These are phyloP conservation scores for Phytophthora multivora DNA, from an alignment of 352 stramenopile species.

Conservation along the genomic window DNA sequence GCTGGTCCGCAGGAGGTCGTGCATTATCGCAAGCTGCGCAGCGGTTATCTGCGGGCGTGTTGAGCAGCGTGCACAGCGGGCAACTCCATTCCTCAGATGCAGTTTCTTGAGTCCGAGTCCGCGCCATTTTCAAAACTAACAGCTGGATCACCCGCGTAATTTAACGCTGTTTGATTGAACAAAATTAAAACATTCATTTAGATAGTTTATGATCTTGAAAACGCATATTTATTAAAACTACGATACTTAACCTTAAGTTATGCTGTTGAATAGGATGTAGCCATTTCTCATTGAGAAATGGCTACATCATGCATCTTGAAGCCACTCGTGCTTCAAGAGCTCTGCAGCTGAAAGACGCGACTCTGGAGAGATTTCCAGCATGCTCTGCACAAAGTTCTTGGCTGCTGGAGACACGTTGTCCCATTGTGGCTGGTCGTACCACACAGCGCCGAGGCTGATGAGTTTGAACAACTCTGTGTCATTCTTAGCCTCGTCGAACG, in stretches of 20 bases:
- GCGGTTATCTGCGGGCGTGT: constrained; percentile 44
- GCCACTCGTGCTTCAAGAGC: constrained; percentile 63
- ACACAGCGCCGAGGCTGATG: constrained; percentile 91
- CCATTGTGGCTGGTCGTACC: constrained; percentile 93
- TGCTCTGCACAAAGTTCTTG: constrained; percentile 86
- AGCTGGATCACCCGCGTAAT: constrained; percentile 22
- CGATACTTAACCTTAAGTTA: constrained; percentile 33
- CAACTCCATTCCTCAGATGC: constrained; percentile 59
- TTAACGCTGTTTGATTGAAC: constrained; percentile 2
- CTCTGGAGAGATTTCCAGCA: constrained; percentile 87
- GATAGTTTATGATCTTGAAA: constrained; percentile 6
- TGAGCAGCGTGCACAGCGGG: constrained; percentile 70
- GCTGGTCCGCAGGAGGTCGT: constrained; percentile 18
- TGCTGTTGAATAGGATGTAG: neutral
- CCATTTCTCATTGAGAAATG: constrained; percentile 10
- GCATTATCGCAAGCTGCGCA: constrained; percentile 63
- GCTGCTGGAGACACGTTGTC: constrained; percentile 69
- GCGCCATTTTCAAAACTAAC: constrained; percentile 40
- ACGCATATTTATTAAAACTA: constrained; percentile 23
- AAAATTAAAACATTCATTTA: neutral
- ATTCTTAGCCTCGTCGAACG: constrained; percentile 60
- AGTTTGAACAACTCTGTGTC: constrained; percentile 69
- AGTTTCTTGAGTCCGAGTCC: constrained; percentile 10
- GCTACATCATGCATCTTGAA: constrained; percentile 40
- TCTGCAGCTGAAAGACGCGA: constrained; percentile 61